phyloP scores from a whole-genome alignment of 768 basidiomycete species.

The Pleurotus djamor region DNA sequence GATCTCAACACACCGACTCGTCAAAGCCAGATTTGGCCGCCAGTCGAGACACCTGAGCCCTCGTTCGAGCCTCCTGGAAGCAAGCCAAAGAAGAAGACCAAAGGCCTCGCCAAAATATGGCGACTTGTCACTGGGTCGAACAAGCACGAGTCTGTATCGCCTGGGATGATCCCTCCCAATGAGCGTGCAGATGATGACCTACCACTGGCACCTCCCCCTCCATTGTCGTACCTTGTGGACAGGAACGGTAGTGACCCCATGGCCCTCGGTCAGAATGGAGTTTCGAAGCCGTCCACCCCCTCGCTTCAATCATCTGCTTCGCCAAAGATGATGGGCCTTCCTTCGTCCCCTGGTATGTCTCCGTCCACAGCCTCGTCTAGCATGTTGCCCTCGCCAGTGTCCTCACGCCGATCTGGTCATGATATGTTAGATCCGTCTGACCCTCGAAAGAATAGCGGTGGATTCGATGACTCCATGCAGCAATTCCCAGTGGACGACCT shows the following conservation, averaged over 20 bases:
- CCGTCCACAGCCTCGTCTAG: constrained; percentile 77
- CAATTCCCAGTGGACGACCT: constrained; percentile 2
- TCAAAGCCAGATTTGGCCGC: constrained; percentile 54
- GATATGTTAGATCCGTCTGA: constrained; percentile 51
- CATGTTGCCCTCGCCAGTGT: constrained; percentile 71
- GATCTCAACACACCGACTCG: constrained; percentile 37
- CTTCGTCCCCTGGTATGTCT: constrained; percentile 59
- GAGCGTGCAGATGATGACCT: constrained; percentile 62
- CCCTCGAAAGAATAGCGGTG: constrained; percentile 36
- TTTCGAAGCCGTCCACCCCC: constrained; percentile 48
- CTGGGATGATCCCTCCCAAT: constrained; percentile 28
- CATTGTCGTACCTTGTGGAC: constrained; percentile 83
- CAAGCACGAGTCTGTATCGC: constrained; percentile 32
- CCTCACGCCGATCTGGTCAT: constrained; percentile 60
- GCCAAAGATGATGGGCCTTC: constrained; percentile 52
- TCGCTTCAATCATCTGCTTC: constrained; percentile 63
- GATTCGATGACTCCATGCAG: constrained; percentile 43
- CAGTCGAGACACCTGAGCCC: constrained; percentile 21
- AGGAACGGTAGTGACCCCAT: constrained; percentile 49
- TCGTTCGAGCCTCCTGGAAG: constrained; percentile 25
- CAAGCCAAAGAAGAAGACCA: constrained; percentile 76
- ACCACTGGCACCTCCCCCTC: constrained; percentile 88
- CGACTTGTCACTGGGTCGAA: constrained; percentile 64
- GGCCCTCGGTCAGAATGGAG: constrained; percentile 45
- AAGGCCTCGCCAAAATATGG: constrained; percentile 80